Conservation (phyloP, 305 asterid species). For the Vinca major region DNA sequence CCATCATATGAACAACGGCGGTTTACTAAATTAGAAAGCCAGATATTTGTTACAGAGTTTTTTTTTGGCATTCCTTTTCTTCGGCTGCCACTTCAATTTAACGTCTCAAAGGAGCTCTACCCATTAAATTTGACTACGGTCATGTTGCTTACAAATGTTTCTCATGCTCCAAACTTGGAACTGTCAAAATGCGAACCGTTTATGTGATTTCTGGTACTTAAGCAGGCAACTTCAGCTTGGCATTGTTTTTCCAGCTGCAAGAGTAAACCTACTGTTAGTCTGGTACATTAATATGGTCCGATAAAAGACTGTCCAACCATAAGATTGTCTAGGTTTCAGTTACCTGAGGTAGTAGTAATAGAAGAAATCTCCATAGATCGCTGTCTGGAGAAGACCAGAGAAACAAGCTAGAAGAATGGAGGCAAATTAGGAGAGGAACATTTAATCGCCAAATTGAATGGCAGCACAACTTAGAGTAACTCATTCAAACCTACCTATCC, state of each 20-base stretch:
- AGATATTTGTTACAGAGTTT: neutral
- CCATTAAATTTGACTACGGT: neutral
- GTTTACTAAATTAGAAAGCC: neutral
- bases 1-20: neutral
- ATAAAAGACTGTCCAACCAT: neutral
- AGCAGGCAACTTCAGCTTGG: constrained; percentile 22
- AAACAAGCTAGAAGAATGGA: constrained; percentile 15
- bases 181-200: too few relatives aligned
- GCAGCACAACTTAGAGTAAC: too few relatives aligned
- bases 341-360: constrained; percentile 25
- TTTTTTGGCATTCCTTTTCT: neutral
- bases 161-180: neutral
- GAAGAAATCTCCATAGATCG: constrained; percentile 28
- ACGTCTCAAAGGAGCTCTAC: neutral
- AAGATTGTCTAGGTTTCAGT: neutral
- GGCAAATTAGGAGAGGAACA: neutral
- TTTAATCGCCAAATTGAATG: neutral
- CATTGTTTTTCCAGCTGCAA: constrained; percentile 25
- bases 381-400: constrained; percentile 25
- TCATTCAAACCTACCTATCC: constrained; percentile 17
- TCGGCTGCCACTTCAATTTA: neutral
- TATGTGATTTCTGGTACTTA: neutral
- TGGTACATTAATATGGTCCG: neutral
- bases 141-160: neutral
- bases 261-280: neutral